Base-by-base conservation (phyloP, 129 eudicot species). In the Artemisia argyi region DNA sequence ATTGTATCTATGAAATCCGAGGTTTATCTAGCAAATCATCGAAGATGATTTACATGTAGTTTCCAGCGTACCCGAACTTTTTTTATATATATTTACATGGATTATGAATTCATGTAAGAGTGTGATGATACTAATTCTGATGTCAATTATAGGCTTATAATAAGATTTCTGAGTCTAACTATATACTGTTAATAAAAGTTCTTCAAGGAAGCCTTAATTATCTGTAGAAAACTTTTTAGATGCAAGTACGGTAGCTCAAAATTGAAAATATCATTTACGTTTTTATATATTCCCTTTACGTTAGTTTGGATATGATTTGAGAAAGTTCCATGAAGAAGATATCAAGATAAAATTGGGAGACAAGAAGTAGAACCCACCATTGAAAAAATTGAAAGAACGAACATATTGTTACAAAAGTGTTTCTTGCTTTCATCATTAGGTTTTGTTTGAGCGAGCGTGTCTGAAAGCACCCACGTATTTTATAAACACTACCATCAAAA, bases 351-450 rank as follows among this genome's bases (percentile, higher is more conserved):
- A 79, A 48, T 74, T 67, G 75, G 66, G 66, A 68, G 83, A 79
- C 79, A 73, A 74, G 26, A 48, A 35, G 79, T 52, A 72, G 79
- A 60, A 68, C 83, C 83, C 79, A 79, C 83, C 83, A 67, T 79
- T 79, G 65, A 68, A 73, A 57, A 39, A 68, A 30, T 44, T 48
- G 55, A 17, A 76, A 28, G 55, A 65, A 30, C 39, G 59, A 58
- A 79, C 53, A 69, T 66, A 50, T 57, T 66, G 68, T 30, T 78
- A 73, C 76, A 78, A 53, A 73, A 46, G 73, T 50, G 69, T 74
- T 62, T 51, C 69, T 79, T 79, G 72, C 72, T 73, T 74, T 79
- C 79, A 79, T 79, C 61, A 74, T 79, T 79, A 74, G 66, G 79
- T 66, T 66, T 67, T 73, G 2, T 66, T 67, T 73, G 66, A 50